These are phyloP conservation scores for Botrytis sinoallii DNA, from an alignment of 2,329 filamentous ascomycete species.

Conservation along the genomic window DNA sequence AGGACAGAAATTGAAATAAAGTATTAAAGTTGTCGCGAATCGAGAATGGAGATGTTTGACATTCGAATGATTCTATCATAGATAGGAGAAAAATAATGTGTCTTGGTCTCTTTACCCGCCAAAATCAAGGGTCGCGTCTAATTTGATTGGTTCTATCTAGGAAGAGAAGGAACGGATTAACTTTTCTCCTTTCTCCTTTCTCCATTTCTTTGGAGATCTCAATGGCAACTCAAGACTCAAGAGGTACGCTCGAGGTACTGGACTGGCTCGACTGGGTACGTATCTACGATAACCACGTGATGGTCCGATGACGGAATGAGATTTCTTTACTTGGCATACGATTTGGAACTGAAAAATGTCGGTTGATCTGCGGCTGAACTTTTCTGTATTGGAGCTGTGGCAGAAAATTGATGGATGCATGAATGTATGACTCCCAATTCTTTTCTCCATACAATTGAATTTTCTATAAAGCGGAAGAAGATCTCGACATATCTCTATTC, in stretches of 20 bases:
- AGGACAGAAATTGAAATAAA: background rate
- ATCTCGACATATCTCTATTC: background rate
- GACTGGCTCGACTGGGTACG: too few relatives aligned
- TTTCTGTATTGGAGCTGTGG: background rate
- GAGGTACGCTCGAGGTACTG: too few relatives aligned
- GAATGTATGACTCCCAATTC: background rate
- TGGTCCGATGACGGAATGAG: background rate
- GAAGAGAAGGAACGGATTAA: background rate
- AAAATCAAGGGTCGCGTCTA: background rate
- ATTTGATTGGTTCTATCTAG: background rate
- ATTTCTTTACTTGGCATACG: background rate
- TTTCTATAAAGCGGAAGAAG: background rate
- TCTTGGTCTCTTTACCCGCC: background rate
- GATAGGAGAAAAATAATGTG: slow-evolving; percentile 2
- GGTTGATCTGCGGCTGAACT: background rate
- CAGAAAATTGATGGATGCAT: background rate
- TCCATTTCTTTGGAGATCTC: background rate
- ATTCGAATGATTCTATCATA: background rate
- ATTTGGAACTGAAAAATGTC: background rate
- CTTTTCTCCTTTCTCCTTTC: background rate
- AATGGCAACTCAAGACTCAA: background rate
- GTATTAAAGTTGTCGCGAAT: background rate
- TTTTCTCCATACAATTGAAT: background rate
- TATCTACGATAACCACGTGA: background rate
- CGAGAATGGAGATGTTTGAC: background rate